Conservation (phyloP, 192 early-diverging fungal species). For the Coemansia sp. region DNA sequence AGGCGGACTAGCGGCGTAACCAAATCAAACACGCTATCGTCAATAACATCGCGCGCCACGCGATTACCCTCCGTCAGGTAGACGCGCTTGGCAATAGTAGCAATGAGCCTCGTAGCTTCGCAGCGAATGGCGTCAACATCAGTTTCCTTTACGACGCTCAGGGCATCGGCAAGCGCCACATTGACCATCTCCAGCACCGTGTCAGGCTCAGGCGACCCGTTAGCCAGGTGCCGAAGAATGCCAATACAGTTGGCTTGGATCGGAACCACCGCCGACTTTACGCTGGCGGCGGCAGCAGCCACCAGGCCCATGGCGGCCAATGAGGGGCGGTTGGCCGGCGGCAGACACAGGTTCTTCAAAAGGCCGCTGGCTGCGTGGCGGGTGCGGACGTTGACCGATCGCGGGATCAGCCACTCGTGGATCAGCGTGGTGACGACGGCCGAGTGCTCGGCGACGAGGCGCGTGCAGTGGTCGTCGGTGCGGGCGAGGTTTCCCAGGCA, state of each 20-base stretch:
- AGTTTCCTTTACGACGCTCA: conserved; percentile 21
- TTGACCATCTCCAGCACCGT: conserved; percentile 12
- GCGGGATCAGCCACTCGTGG: conserved; percentile 56
- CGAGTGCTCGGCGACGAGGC: conserved; percentile 60
- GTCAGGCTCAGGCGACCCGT: background rate
- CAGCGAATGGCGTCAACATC: conserved; percentile 54
- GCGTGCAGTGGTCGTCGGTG: conserved; percentile 66
- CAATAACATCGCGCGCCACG: conserved; percentile 3
- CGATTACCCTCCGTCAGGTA: conserved; percentile 8
- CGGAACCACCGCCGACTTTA: conserved; percentile 47
- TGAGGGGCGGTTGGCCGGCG: conserved; percentile 29
- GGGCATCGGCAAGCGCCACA: conserved; percentile 22
- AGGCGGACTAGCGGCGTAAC: conserved; percentile 40
- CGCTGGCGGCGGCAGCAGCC: conserved; percentile 11
- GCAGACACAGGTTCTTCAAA: conserved; percentile 69
- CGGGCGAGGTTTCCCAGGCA: conserved; percentile 74
- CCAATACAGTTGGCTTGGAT: conserved; percentile 50
- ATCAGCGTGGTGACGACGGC: conserved; percentile 60
- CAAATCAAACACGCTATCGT: conserved; percentile 13
- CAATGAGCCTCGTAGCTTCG: conserved; percentile 48
- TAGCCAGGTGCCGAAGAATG: conserved; percentile 42
- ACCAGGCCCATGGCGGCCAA: conserved; percentile 29
- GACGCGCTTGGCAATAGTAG: conserved; percentile 23
- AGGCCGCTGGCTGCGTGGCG: conserved; percentile 67
- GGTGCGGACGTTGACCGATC: conserved; percentile 43